Base-by-base conservation (phyloP, 176 grass and related monocot genomes). In the Triticum aestivum region DNA sequence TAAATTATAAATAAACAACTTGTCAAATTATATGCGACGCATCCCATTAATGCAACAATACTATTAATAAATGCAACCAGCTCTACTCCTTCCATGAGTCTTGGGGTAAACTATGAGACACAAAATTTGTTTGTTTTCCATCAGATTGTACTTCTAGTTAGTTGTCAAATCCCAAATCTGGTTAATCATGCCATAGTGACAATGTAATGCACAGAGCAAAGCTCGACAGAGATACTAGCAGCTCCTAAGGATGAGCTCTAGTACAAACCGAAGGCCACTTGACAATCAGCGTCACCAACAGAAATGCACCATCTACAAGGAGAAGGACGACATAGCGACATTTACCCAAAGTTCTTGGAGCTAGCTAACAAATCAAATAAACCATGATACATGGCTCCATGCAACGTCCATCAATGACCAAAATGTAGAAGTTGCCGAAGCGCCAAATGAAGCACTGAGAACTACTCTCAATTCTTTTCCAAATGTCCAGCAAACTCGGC, bases 21-120 rank as follows among this genome's bases (percentile, higher is more conserved):
- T 30, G 3, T 11, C 13, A 2, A 34, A 73, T 71, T 84, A 27
- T 59, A 65, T 32, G 42, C 35, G 6, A 0, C 52, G 17, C 15
- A 3, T 75, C 65, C 68, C 69, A 79, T 33, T 23, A 84, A 77
- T 91, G 38, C 29, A 77, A 84, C 59, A 87, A 30, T 61, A 84
- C n/a, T 54, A 72, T 83, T 62, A 49, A 63, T 51, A 74, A 86
- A 73, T 90, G 74, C 2, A 11, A 73, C 2, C 10, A 73, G 62
- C 34, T 79, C 8, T 67, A 77, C 62, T 65, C 24, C 17, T 72
- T 79, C 42, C 18, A 78, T 85, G 67, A 58, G n/a, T 61, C 56
- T 58, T 73, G 29, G 5, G 5, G 17, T 27, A 15, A n/a, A 75
- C 9, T 7, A 72, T 4, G 54, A 4, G 29, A 86, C 26, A 17